Conservation (phyloP, 2,329 filamentous ascomycete species). For the Colletotrichum kahawae region DNA sequence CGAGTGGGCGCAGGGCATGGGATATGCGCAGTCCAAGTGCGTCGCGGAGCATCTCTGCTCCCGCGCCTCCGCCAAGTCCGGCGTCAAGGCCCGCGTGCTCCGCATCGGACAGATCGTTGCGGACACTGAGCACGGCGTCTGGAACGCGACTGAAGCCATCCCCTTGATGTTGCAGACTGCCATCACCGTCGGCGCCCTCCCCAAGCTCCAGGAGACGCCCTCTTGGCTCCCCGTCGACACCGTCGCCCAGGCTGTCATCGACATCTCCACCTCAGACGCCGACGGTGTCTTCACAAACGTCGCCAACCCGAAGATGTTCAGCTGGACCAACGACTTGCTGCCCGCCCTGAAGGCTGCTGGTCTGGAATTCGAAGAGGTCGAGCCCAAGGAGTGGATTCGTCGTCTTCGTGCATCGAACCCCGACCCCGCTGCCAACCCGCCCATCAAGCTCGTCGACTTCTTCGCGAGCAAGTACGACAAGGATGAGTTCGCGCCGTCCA, state of each 20-base stretch:
- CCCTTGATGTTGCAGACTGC: slow-evolving; percentile 55
- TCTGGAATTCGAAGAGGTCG: slow-evolving; percentile 49
- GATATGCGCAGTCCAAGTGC: slow-evolving; percentile 48
- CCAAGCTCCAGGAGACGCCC: slow-evolving; percentile 47
- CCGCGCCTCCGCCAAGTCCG: slow-evolving; percentile 33
- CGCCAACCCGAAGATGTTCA: slow-evolving; percentile 49
- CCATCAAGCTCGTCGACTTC: slow-evolving; percentile 58
- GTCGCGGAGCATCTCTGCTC: slow-evolving; percentile 43
- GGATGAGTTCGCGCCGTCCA: slow-evolving; percentile 48
- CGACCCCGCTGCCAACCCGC: slow-evolving; percentile 52
- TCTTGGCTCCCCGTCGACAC: slow-evolving; percentile 52
- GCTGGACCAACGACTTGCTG: slow-evolving; percentile 56
- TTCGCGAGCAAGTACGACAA: slow-evolving; percentile 42
- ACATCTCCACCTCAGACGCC: slow-evolving; percentile 36
- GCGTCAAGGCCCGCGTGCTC: slow-evolving; percentile 39
- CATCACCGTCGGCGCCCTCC: slow-evolving; percentile 46
- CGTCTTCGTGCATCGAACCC: slow-evolving; percentile 47
- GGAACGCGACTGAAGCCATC: slow-evolving; percentile 58
- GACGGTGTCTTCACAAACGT: slow-evolving; percentile 50
- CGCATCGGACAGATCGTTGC: slow-evolving; percentile 57
- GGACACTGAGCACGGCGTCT: slow-evolving; percentile 50
- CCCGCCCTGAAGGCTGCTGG: slow-evolving; percentile 49
- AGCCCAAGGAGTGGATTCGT: slow-evolving; percentile 47
- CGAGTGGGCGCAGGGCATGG: slow-evolving; percentile 43
- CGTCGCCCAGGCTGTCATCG: slow-evolving; percentile 44